A percentile compares a stretch with the other conserved stretches of the same genome.
These are phyloP conservation scores for Apocynum venetum DNA, from an alignment of 257 asterid genomes.

Conservation along the genomic window DNA sequence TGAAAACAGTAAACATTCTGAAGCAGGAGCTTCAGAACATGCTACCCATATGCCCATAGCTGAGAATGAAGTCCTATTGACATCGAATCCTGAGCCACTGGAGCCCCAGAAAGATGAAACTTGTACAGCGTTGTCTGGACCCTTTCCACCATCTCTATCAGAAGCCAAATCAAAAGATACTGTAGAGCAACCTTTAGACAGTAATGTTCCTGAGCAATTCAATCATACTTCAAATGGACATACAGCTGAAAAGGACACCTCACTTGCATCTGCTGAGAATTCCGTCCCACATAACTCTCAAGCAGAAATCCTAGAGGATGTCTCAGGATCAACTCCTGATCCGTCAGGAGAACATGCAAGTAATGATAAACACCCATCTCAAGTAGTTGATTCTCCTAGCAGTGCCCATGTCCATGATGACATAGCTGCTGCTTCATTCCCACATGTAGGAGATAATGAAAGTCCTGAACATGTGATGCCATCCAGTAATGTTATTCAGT, in stretches of 20 bases:
- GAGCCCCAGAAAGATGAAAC: constrained; percentile 22
- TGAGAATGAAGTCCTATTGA: constrained; percentile 23
- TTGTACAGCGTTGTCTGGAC: constrained; percentile 3
- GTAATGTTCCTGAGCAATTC: constrained; percentile 10
- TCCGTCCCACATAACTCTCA: constrained; percentile 15
- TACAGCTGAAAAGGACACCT: constrained; percentile 24
- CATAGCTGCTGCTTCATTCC: constrained; percentile 26
- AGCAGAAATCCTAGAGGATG: constrained; percentile 24
- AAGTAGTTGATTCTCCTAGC: constrained; percentile 23
- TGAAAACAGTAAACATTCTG: constrained; percentile 16
- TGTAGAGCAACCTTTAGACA: constrained; percentile 10
- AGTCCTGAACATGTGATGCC: constrained; percentile 2
- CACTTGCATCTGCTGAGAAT: constrained; percentile 20
- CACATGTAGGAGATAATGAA: constrained; percentile 33
- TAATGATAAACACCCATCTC: constrained; percentile 17
- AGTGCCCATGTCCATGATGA: constrained; percentile 18
- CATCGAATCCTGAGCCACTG: constrained; percentile 19
- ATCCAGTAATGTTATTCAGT: constrained; percentile 22
- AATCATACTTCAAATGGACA: constrained; percentile 31
- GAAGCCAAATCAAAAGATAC: constrained; percentile 26
- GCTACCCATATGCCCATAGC: constrained; percentile 16
- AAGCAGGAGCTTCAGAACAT: constrained; percentile 24
- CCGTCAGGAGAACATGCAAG: constrained; percentile 12
- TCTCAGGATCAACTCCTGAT: constrained; percentile 13
- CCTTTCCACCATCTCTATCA: constrained; percentile 22